Evolutionary conservation across 1,139 yeast species (phyloP).

Genomic region (Blastobotrys proliferans): DNA sequence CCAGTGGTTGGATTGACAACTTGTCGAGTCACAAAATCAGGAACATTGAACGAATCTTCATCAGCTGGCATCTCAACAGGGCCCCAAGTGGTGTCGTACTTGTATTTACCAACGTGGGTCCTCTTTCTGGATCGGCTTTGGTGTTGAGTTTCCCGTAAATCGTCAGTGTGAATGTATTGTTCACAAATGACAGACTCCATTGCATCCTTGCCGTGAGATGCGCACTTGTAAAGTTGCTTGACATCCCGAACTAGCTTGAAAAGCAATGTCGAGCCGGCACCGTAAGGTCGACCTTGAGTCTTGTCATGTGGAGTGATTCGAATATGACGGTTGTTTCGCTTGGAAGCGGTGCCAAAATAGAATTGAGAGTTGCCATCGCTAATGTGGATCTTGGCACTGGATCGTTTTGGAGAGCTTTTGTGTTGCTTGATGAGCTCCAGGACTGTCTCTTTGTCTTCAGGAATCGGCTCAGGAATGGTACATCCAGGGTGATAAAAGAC

Average conservation of each 20-base stretch:
- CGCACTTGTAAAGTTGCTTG: neutral
- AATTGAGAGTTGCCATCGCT: too few species aligned
- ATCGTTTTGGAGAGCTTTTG: constrained; percentile 1
- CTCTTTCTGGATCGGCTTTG: too few species aligned
- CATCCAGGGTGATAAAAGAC: constrained; percentile 5
- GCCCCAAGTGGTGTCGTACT: too few species aligned
- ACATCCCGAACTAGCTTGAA: constrained; percentile 2
- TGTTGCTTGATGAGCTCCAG: neutral
- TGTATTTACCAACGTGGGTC: too few species aligned
- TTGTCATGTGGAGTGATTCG: constrained; percentile 4
- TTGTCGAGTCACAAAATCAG: neutral
- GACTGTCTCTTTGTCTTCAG: neutral
- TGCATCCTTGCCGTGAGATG: constrained; percentile 7
- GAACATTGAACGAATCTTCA: neutral
- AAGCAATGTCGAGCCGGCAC: neutral
- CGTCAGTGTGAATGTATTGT: neutral
- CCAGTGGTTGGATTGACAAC: neutral
- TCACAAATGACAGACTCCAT: neutral
- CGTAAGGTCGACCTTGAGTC: constrained; percentile 11
- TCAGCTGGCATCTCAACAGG: too few species aligned
- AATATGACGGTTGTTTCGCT: constrained; percentile 7
- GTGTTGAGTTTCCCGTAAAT: too few species aligned
- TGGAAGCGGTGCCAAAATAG: constrained; percentile 8
- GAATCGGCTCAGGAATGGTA: neutral
- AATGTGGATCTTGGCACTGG: neutral